Conservation (phyloP, 2,329 filamentous ascomycete genomes). For the Sporothrix schenckii region DNA sequence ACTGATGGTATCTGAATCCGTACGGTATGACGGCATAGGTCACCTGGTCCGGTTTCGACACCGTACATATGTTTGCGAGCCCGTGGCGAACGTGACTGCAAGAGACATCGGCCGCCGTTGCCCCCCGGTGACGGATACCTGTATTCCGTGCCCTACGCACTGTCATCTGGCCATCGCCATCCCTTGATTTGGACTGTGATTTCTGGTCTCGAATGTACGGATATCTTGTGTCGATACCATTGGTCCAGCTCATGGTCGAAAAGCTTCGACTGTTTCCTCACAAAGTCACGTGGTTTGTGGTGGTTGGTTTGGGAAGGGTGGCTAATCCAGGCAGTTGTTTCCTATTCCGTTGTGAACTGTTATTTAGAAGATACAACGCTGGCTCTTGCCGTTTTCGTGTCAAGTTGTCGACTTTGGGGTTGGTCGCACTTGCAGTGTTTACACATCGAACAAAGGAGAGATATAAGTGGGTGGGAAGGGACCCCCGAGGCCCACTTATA, state of each 20-base stretch:
- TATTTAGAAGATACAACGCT: background rate
- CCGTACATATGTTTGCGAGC: background rate
- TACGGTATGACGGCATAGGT: background rate
- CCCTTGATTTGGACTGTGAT: background rate
- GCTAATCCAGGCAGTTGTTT: background rate
- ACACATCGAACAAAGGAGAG: background rate
- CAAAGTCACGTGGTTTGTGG: no score
- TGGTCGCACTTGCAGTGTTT: background rate
- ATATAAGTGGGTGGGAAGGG: background rate
- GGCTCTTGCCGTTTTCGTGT: background rate
- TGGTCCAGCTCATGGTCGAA: background rate
- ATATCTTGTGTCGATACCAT: background rate
- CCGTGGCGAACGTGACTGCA: background rate
- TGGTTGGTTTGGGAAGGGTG: no score
- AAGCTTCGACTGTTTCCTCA: background rate
- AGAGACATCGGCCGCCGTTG: background rate
- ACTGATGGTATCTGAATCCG: background rate
- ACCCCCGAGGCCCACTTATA: constrained; percentile 1
- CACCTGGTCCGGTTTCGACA: background rate
- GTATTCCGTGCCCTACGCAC: constrained; percentile 11
- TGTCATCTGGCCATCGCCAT: background rate
- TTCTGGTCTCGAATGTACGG: background rate
- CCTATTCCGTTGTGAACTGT: background rate
- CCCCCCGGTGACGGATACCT: background rate
- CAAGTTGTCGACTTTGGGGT: background rate